Evolutionary conservation across 1,139 yeast genomes (phyloP).

Genomic region (Blastobotrys aristatus): DNA sequence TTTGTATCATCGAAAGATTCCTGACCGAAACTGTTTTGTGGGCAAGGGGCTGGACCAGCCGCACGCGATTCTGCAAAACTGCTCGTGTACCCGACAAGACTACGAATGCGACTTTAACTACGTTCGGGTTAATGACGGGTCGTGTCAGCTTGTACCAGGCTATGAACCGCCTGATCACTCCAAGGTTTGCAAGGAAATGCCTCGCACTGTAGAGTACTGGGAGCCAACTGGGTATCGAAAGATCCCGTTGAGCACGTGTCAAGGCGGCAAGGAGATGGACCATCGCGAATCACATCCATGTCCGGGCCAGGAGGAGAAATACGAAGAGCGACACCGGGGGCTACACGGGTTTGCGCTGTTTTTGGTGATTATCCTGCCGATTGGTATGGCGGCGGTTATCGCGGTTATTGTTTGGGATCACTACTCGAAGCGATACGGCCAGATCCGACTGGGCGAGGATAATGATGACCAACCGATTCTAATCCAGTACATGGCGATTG

Average conservation of each 20-base stretch:
- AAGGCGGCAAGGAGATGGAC: slow-evolving; percentile 67
- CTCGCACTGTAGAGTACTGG: slow-evolving; percentile 59
- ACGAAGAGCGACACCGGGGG: slow-evolving; percentile 53
- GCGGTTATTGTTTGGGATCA: slow-evolving; percentile 74
- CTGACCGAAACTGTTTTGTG: slow-evolving; percentile 68
- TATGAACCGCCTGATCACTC: slow-evolving; percentile 60
- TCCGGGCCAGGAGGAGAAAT: slow-evolving; percentile 79
- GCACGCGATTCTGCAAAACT: slow-evolving; percentile 54
- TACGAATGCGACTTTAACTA: slow-evolving; percentile 93
- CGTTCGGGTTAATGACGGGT: slow-evolving; percentile 65
- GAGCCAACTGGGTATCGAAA: slow-evolving; percentile 78
- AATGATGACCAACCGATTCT: slow-evolving; percentile 36
- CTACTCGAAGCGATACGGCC: slow-evolving; percentile 79
- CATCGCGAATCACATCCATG: slow-evolving; percentile 65
- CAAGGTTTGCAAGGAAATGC: slow-evolving; percentile 54
- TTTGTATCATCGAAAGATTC: slow-evolving; percentile 65
- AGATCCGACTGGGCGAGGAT: slow-evolving; percentile 77
- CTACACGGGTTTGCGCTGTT: slow-evolving; percentile 50
- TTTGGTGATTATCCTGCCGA: slow-evolving; percentile 53
- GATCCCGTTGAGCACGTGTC: slow-evolving; percentile 68
- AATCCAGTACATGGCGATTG: slow-evolving; percentile 26
- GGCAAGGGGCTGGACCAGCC: slow-evolving; percentile 58
- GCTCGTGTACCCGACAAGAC: slow-evolving; percentile 82
- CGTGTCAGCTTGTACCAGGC: slow-evolving; percentile 79
- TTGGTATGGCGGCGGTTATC: slow-evolving; percentile 50